Conservation (phyloP, 1,284 basidiomycete species). For the Austropuccinia psidii region DNA sequence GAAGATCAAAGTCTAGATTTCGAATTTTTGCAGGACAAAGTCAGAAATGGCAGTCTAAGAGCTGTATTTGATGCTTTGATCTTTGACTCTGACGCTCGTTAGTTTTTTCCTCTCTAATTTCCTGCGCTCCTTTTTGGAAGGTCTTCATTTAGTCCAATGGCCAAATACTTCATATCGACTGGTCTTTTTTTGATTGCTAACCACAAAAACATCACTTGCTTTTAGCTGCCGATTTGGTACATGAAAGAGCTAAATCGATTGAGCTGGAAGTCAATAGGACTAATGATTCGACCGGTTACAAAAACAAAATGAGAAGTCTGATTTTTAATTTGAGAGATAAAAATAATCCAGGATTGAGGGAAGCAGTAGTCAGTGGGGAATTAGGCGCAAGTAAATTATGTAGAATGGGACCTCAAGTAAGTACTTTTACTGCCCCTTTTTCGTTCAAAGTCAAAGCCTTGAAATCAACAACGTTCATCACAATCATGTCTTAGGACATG, state of each 20-base stretch:
- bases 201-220: too few species aligned
- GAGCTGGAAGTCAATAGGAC: conserved; percentile 54
- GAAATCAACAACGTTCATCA: not conserved
- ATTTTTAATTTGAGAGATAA: conserved; percentile 93
- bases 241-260: conserved; percentile 56
- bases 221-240: conserved; percentile 60
- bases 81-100: conserved; percentile 72
- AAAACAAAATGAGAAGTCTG: conserved; percentile 76
- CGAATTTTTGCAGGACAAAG: conserved; percentile 56
- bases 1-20: conserved; percentile 12
- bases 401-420: conserved; percentile 70
- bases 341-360: conserved; percentile 77
- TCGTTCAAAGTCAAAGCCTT: too few species aligned
- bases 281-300: conserved; percentile 53
- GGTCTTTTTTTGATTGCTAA: not conserved
- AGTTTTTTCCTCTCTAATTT: conserved; percentile 48
- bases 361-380: conserved; percentile 73
- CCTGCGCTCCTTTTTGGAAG: not conserved
- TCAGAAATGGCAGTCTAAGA: conserved; percentile 78
- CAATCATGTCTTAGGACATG: conserved; percentile 64
- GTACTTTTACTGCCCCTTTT: conserved; percentile 41
- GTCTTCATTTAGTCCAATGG: conserved; percentile 25
- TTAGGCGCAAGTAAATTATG: conserved; percentile 63
- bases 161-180: not conserved
- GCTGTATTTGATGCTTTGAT: conserved; percentile 86